Evolutionary conservation across 495 filamentous ascomycete genomes (phyloP), one percentile per base, ranked within the genome.

Genomic region (Baudoinia panamericana): DNA sequence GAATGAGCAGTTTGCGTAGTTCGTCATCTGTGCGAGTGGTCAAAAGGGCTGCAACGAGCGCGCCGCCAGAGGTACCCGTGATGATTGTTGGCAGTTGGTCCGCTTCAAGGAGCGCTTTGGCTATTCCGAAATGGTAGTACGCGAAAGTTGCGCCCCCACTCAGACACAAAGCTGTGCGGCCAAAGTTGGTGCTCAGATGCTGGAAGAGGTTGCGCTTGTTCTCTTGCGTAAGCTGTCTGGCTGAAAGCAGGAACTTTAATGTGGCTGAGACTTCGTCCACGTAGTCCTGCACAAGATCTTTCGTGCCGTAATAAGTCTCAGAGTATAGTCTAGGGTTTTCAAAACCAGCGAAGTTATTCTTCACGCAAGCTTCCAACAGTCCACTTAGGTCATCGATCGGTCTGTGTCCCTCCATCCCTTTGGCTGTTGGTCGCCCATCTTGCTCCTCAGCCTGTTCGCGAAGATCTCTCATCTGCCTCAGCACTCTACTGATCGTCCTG

Each of bases 291-390:
- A 92, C 85, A 31, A 93, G 59, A 28, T 85, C 73, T 56, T 97
- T 97, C 1, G 90, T 97, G 17, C 92, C 90, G 42, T 85, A 93
- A 52, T 97, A 96, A 1, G 87, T 87, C 63, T 96, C 84, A 50
- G 81, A 88, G 57, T 97, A 97, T 10, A 97, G 67, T 27, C 84
- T 68, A 16, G 90, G 77, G 48, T 93, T 95, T 62, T 97, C 90
- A n/a, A 90, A 76, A 0, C 90, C 90, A 8, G 79, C 82, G 60
- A 94, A 96, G 55, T 96, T 96, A 58, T 82, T 92, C 71, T 94
- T 97, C 44, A 96, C 80, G 52, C 87, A 94, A 12, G 80, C 80
- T 63, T 95, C 86, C 22, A 90, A 63, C 33, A 96, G 58, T 6
- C 64, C 67, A 31, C 75, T 75, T 32, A 97, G 64, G 24, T 85